These are phyloP conservation scores for Narthecium ossifragum DNA, from an alignment of 106 monocot species.

Conservation along the genomic window DNA sequence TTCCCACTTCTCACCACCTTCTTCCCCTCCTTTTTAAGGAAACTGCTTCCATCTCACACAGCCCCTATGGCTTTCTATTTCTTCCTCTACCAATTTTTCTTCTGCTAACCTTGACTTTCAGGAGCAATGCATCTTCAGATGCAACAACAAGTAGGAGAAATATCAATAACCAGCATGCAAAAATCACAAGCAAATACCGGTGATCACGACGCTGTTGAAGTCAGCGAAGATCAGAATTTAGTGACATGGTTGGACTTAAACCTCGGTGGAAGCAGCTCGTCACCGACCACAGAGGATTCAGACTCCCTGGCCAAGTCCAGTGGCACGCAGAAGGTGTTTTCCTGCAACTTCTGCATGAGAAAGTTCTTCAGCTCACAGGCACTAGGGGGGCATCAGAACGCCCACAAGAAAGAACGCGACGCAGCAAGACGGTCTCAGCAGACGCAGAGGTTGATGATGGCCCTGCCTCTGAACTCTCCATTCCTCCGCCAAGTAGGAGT, in stretches of 20 bases:
- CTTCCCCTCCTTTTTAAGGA: conserved; percentile 27
- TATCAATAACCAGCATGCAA: background rate
- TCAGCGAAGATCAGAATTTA: background rate
- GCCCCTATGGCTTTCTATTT: conserved; percentile 5
- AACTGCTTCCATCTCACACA: conserved; percentile 7
- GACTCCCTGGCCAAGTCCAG: background rate
- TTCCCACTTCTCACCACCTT: background rate
- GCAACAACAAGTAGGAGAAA: conserved; percentile 17
- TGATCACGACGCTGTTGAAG: background rate
- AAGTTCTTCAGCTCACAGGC: conserved; percentile 85
- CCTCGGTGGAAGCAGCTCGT: conserved; percentile 19
- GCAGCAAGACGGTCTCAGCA: conserved; percentile 42
- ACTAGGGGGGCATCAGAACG: conserved; percentile 76
- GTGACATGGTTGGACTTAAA: conserved; percentile 35
- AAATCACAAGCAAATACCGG: background rate
- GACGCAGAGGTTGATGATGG: conserved; percentile 25
- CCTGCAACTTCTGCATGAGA: conserved; percentile 81
- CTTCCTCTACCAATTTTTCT: background rate
- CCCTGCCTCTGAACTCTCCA: conserved; percentile 10
- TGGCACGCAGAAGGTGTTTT: conserved; percentile 44
- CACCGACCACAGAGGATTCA: conserved; percentile 6
- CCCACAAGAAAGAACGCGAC: conserved; percentile 72
- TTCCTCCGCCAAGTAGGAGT: conserved; percentile 31
- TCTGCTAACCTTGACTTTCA: background rate
- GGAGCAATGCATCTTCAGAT: background rate